phyloP scores from a whole-genome alignment of 106 monocot genomes.

The Acorus calamus region DNA sequence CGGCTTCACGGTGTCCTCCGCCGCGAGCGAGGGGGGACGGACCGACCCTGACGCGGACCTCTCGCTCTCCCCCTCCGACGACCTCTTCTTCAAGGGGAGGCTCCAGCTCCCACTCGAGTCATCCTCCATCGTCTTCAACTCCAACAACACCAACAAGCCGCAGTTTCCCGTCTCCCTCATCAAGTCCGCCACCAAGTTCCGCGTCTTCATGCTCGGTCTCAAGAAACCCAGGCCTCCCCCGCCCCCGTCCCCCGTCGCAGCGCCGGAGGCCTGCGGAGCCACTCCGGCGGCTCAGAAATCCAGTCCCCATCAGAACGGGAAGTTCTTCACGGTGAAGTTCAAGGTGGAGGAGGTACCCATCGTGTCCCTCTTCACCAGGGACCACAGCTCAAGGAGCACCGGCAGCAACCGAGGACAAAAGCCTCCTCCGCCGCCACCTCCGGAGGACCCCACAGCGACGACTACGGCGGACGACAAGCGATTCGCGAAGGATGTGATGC shows the following conservation, averaged over 20 bases:
- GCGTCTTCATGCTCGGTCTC: constrained; percentile 45
- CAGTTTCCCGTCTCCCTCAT: constrained; percentile 34
- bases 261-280: neutral
- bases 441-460: constrained; percentile 2
- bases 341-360: constrained; percentile 53
- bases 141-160: constrained; percentile 4
- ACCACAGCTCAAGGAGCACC: constrained; percentile 28
- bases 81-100: constrained; percentile 30
- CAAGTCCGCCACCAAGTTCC: constrained; percentile 62
- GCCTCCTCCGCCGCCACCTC: neutral
- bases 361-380: constrained; percentile 44
- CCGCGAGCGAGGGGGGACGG: neutral
- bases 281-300: neutral
- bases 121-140: constrained; percentile 1
- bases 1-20: constrained; percentile 9
- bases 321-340: constrained; percentile 31
- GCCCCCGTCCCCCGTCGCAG: neutral
- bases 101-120: constrained; percentile 26
- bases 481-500: constrained; percentile 30
- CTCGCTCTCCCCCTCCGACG: constrained; percentile 21
- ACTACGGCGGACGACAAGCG: constrained; percentile 15
- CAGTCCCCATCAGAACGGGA: constrained; percentile 13
- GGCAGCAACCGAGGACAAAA: constrained; percentile 3
- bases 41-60: neutral
- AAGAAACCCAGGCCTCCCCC: constrained; percentile 21